A percentile compares a stretch with the other conserved stretches of the same genome.
phyloP scores from a whole-genome alignment of 108 stramenopile genomes.

The Fragilaria crotonensis region DNA sequence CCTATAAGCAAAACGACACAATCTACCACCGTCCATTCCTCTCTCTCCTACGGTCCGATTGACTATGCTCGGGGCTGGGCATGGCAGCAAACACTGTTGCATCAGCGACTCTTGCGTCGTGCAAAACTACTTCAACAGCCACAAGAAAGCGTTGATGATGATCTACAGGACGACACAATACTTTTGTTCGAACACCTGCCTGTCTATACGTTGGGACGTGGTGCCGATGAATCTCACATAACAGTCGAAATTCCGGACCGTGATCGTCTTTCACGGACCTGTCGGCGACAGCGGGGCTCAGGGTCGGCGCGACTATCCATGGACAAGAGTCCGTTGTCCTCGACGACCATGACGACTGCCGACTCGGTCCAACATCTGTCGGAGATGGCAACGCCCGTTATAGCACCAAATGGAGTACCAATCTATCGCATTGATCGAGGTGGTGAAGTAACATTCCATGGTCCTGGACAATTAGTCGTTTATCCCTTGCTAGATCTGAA shows the following conservation, averaged over 20 bases:
- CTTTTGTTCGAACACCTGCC: constrained; percentile 71
- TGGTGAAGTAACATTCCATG: constrained; percentile 97
- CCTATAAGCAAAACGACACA: too few species aligned
- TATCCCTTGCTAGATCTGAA: constrained; percentile 94
- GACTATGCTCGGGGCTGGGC: constrained; percentile 64
- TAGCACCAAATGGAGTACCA: constrained; percentile 35
- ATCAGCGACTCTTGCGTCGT: constrained; percentile 26
- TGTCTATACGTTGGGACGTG: constrained; percentile 81
- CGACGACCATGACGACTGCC: constrained; percentile 13
- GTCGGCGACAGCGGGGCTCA: constrained; percentile 28
- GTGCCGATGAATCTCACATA: constrained; percentile 68
- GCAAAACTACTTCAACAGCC: not conserved
- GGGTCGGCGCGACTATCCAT: constrained; percentile 43
- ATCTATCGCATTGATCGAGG: constrained; percentile 87
- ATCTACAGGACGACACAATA: constrained; percentile 61
- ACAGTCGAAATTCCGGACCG: constrained; percentile 30
- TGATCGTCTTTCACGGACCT: constrained; percentile 23
- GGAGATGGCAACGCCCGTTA: constrained; percentile 32
- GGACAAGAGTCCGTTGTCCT: constrained; percentile 12
- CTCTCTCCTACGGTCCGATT: constrained; percentile 4
- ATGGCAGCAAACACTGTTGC: constrained; percentile 56
- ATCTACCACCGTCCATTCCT: not conserved
- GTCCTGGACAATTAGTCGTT: constrained; percentile 92
- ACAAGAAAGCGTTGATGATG: too few species aligned
- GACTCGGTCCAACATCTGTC: constrained; percentile 36